These are phyloP conservation scores for Penicillium sp. DNA, from an alignment of 2,329 filamentous ascomycete genomes.

Conservation along the genomic window DNA sequence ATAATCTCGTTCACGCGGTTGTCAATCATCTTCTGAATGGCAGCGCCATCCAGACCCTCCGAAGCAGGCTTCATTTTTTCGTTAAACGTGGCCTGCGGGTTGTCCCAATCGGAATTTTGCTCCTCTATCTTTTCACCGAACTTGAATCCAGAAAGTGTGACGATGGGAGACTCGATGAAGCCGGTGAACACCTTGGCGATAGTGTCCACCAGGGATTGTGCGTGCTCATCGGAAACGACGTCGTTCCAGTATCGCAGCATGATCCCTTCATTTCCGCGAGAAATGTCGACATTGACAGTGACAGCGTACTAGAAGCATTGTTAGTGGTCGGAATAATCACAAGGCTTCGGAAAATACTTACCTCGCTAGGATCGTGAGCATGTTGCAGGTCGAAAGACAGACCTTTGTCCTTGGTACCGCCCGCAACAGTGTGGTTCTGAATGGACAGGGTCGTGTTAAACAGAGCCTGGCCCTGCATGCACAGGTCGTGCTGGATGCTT, in stretches of 20 bases:
- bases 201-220: constrained; percentile 28
- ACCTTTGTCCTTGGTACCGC: constrained; percentile 22
- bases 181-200: constrained; percentile 33
- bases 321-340: not conserved
- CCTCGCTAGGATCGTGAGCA: constrained; percentile 40
- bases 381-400: constrained; percentile 33
- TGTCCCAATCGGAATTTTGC: constrained; percentile 10
- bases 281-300: constrained; percentile 41
- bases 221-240: constrained; percentile 36
- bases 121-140: constrained; percentile 9
- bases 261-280: constrained; percentile 35
- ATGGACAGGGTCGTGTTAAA: constrained; percentile 46
- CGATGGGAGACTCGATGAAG: constrained; percentile 32
- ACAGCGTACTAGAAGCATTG: constrained; percentile 33
- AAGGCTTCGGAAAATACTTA: constrained; percentile 16
- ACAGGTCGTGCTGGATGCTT: constrained; percentile 46
- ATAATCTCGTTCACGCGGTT: constrained; percentile 36
- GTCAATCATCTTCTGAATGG: constrained; percentile 35
- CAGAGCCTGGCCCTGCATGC: constrained; percentile 33
- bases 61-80: constrained; percentile 11
- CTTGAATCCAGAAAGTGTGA: constrained; percentile 23
- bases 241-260: constrained; percentile 43
- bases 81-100: constrained; percentile 14
- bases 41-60: constrained; percentile 20
- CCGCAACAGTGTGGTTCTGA: constrained; percentile 34